Percentiles rank a stretch among this genome's conserved stretches.
phyloP scores from a whole-genome alignment of 345 rosid genomes.

The Viola odorata region DNA sequence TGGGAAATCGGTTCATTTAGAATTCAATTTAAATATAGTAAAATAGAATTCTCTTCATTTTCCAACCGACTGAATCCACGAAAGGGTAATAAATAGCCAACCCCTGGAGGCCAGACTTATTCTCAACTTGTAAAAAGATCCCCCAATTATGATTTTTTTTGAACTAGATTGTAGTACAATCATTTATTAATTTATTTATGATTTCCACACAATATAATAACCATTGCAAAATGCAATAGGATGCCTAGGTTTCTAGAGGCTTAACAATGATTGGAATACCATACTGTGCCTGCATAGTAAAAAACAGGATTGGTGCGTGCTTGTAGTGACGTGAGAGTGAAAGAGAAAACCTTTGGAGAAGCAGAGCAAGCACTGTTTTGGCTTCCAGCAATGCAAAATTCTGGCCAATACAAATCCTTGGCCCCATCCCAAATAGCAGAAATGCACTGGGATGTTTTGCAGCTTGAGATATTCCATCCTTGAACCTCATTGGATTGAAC shows the following conservation, averaged over 20 bases:
- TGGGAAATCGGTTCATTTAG: no score
- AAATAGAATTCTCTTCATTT: no score
- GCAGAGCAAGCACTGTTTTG: conserved; percentile 43
- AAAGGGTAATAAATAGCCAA: no score
- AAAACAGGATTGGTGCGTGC: conserved; percentile 34
- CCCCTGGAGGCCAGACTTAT: no score
- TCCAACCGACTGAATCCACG: no score
- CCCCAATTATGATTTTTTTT: no score
- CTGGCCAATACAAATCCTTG: conserved; percentile 61
- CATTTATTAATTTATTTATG: no score
- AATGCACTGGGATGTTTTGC: conserved; percentile 42
- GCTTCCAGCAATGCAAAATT: conserved; percentile 58
- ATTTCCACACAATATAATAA: no score
- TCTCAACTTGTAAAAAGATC: no score
- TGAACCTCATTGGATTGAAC: conserved; percentile 51
- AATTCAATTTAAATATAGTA: no score
- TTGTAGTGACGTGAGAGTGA: conserved; percentile 47
- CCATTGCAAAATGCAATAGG: no score
- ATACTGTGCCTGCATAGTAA: conserved; percentile 40
- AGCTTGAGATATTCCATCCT: conserved; percentile 39
- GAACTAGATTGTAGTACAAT: no score
- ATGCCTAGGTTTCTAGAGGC: conserved; percentile 1
- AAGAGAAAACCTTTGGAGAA: conserved; percentile 41
- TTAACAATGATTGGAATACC: conserved; percentile 41
- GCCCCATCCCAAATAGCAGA: conserved; percentile 46